Conservation (phyloP, 768 basidiomycete genomes). For the Boletales sp. region DNA sequence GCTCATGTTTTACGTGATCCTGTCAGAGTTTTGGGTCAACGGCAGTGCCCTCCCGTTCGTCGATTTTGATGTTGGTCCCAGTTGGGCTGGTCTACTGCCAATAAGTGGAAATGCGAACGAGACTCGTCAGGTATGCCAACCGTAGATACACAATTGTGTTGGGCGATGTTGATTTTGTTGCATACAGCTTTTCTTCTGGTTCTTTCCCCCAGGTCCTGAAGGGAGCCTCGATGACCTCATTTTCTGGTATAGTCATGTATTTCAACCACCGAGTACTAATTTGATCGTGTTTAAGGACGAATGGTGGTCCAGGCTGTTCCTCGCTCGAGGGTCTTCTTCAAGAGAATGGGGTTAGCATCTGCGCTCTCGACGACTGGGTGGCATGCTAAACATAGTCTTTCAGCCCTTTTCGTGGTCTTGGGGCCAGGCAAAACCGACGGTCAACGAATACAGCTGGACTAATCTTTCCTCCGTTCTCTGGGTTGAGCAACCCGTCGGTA, state of each 20-base stretch:
- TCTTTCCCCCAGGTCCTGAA: conserved; percentile 74
- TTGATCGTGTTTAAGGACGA: conserved; percentile 47
- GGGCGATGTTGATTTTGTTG: too few relatives aligned
- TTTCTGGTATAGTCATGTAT: conserved; percentile 49
- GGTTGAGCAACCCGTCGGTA: conserved; percentile 79
- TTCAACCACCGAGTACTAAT: neutral
- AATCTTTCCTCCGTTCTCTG: conserved; percentile 72
- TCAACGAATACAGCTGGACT: conserved; percentile 73
- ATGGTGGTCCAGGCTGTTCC: conserved; percentile 77
- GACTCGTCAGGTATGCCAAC: conserved; percentile 53
- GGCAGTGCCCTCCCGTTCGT: conserved; percentile 64
- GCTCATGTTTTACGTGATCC: neutral
- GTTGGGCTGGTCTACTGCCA: conserved; percentile 72
- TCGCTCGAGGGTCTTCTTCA: conserved; percentile 69
- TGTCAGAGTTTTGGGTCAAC: conserved; percentile 67
- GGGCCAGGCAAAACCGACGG: conserved; percentile 61
- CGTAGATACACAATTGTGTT: too few relatives aligned
- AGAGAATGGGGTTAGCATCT: conserved; percentile 62
- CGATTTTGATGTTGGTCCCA: conserved; percentile 70
- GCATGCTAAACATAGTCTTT: conserved; percentile 13
- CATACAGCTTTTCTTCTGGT: conserved; percentile 75
- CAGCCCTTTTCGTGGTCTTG: conserved; percentile 67
- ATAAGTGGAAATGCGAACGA: conserved; percentile 60
- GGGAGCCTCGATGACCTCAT: conserved; percentile 72
- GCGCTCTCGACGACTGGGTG: neutral